Conservation (phyloP, 2,329 filamentous ascomycete genomes). For the Purpureocillium takamizusanense region DNA sequence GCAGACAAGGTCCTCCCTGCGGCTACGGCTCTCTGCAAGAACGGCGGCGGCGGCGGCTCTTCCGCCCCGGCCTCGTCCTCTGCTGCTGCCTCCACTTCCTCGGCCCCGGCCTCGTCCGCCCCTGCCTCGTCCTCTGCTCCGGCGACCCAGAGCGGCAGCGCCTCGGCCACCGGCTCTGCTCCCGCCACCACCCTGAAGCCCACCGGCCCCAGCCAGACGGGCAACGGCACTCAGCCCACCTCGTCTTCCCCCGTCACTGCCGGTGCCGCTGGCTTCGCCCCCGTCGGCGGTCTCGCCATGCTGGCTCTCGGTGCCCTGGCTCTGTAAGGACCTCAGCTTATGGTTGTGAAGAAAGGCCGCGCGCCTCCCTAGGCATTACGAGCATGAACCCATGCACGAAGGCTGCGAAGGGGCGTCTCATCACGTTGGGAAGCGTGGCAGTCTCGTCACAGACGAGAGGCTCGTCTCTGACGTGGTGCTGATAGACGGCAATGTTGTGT, state of each 20-base stretch:
- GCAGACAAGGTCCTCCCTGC: constrained; percentile 30
- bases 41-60: neutral
- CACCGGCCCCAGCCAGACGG: constrained; percentile 5
- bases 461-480: too few species aligned
- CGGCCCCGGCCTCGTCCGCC: constrained; percentile 5
- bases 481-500: neutral
- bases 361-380: neutral
- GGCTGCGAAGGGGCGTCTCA: neutral
- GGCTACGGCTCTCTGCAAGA: constrained; percentile 23
- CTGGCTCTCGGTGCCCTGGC: constrained; percentile 22
- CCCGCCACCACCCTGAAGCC: constrained; percentile 5
- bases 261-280: constrained; percentile 20
- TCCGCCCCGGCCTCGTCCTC: constrained; percentile 4
- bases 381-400: neutral
- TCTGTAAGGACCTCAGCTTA: constrained; percentile 19
- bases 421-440: neutral
- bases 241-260: constrained; percentile 11
- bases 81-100: constrained; percentile 4
- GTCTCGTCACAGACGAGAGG: too few species aligned
- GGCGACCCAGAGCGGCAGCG: constrained; percentile 6
- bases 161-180: constrained; percentile 4
- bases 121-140: constrained; percentile 6
- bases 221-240: constrained; percentile 10
- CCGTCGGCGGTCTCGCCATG: constrained; percentile 23
- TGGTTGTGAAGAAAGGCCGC: neutral